Evolutionary conservation across 2,329 filamentous ascomycete genomes (phyloP).

Genomic region (Graphilbum ipis-grandicollis): DNA sequence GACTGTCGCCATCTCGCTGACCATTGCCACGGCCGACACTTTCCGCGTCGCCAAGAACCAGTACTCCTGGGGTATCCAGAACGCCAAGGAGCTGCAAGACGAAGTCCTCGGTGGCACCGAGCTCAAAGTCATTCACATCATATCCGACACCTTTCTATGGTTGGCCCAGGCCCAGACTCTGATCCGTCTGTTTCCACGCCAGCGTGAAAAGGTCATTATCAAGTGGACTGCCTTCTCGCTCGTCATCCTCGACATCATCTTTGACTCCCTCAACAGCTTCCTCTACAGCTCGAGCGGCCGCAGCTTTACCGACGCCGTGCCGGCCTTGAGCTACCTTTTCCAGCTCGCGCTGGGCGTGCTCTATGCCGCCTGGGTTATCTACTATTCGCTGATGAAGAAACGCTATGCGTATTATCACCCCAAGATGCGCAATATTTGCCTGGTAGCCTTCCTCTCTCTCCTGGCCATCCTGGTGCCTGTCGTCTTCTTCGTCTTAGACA

Average conservation of each 20-base stretch:
- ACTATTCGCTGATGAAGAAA: conserved; percentile 83
- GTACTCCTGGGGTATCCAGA: conserved; percentile 63
- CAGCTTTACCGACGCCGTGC: conserved; percentile 76
- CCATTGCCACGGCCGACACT: conserved; percentile 83
- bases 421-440: conserved; percentile 73
- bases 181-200: conserved; percentile 86
- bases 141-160: conserved; percentile 95
- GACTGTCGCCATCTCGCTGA: conserved; percentile 67
- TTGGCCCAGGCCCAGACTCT: conserved; percentile 92
- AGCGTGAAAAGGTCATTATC: conserved; percentile 95
- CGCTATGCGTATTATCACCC: conserved; percentile 81
- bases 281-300: conserved; percentile 31
- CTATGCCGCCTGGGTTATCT: conserved; percentile 87
- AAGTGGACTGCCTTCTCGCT: conserved; percentile 96
- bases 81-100: conserved; percentile 57
- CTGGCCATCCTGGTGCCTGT: conserved; percentile 74
- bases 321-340: conserved; percentile 80
- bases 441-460: conserved; percentile 65
- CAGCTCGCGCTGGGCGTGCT: conserved; percentile 72
- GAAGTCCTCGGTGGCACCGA: conserved; percentile 71
- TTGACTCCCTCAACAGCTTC: conserved; percentile 85
- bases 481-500: conserved; percentile 85
- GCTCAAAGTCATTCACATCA: conserved; percentile 76
- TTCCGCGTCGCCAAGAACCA: conserved; percentile 71
- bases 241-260: conserved; percentile 78